phyloP scores from a whole-genome alignment of 169 alveolate genomes.

The Plasmodium adleri region DNA sequence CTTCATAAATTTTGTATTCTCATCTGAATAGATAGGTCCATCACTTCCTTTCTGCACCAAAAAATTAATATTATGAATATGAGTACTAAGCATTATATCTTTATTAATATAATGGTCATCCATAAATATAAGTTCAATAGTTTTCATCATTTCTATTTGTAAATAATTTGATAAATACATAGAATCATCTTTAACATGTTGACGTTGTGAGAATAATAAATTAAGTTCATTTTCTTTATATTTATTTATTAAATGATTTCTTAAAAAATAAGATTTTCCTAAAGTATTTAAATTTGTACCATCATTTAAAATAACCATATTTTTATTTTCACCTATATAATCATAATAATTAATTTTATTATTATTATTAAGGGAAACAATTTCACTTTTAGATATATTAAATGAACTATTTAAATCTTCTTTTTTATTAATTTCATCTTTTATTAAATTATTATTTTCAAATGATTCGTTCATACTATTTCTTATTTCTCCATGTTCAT shows the following conservation, averaged over 20 bases:
- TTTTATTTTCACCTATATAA: not conserved
- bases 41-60: not conserved
- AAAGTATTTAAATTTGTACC: constrained; percentile 4
- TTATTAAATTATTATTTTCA: not conserved
- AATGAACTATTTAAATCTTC: not conserved
- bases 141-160: constrained; percentile 60
- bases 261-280: constrained; percentile 28
- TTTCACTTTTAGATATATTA: not conserved
- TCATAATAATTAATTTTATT: not conserved
- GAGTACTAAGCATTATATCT: constrained; percentile 74
- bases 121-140: constrained; percentile 41
- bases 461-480: not conserved
- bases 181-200: constrained; percentile 61
- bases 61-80: constrained; percentile 37
- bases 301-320: not conserved
- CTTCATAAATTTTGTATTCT: not conserved
- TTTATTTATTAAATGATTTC: constrained; percentile 33
- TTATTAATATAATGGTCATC: constrained; percentile 70
- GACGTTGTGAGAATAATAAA: constrained; percentile 3
- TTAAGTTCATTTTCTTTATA: constrained; percentile 30
- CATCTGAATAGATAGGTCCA: not conserved
- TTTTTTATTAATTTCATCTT: not conserved
- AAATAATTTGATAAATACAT: constrained; percentile 55
- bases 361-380: not conserved
- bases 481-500: not conserved